phyloP scores from a whole-genome alignment of 1,284 basidiomycete species.

The Schizopora paradoxa region DNA sequence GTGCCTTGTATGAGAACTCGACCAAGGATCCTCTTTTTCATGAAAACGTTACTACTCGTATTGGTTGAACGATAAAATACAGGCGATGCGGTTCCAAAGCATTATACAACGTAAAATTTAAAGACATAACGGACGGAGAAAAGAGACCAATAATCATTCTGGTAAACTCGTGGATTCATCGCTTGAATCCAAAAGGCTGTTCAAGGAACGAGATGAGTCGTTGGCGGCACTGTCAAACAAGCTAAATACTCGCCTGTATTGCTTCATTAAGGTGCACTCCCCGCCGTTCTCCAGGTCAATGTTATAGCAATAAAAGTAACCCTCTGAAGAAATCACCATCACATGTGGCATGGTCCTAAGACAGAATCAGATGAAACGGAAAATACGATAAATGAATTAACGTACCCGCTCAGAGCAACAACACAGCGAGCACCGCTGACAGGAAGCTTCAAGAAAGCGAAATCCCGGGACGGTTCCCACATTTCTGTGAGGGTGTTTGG shows the following conservation, averaged over 20 bases:
- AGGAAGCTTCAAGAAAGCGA: constrained; percentile 90
- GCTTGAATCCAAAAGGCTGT: constrained; percentile 13
- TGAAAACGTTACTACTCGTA: too few species aligned
- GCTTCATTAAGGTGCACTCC: constrained; percentile 92
- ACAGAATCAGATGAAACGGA: constrained; percentile 4
- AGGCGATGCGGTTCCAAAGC: constrained; percentile 1
- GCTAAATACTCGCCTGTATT: constrained; percentile 61
- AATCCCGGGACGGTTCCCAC: constrained; percentile 96
- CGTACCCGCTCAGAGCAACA: constrained; percentile 82
- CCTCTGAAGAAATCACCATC: constrained; percentile 95
- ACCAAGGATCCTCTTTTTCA: too few species aligned
- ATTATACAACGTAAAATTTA: background rate
- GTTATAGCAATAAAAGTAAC: constrained; percentile 92
- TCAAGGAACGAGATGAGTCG: background rate
- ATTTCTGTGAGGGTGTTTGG: constrained; percentile 91
- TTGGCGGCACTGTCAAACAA: background rate
- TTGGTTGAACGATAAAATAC: background rate
- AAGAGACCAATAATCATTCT: constrained; percentile 7
- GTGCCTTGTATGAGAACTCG: too few species aligned
- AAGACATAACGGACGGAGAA: background rate
- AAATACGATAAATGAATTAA: constrained; percentile 18
- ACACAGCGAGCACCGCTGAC: constrained; percentile 74
- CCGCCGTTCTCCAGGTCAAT: constrained; percentile 97
- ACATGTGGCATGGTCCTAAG: constrained; percentile 88
- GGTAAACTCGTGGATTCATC: constrained; percentile 14